These are phyloP conservation scores for Sporobolomyces roseus DNA, from an alignment of 768 basidiomycete species.

Conservation along the genomic window DNA sequence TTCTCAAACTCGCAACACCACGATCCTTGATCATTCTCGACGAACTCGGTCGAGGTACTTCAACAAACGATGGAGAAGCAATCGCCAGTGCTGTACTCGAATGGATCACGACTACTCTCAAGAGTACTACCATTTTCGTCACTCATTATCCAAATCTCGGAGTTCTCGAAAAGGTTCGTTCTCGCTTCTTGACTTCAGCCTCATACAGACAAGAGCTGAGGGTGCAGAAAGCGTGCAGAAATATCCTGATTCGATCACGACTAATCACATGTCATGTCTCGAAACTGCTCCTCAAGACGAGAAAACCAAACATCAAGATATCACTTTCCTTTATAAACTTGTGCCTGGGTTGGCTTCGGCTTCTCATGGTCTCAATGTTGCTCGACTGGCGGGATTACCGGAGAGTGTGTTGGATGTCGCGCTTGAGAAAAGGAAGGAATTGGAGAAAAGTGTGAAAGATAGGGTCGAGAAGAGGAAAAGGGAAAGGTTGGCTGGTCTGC, in stretches of 20 bases:
- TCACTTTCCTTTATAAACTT: conserved; percentile 75
- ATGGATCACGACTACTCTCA: conserved; percentile 59
- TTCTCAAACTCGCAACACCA: conserved; percentile 63
- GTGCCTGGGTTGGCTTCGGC: conserved; percentile 26
- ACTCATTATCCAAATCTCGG: conserved; percentile 90
- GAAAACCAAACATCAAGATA: conserved; percentile 61
- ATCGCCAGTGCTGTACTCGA: conserved; percentile 77
- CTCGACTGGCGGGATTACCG: conserved; percentile 67
- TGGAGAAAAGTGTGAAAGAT: conserved; percentile 3
- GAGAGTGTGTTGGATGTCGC: conserved; percentile 65
- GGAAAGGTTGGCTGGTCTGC: not conserved
- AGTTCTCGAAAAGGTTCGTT: conserved; percentile 45
- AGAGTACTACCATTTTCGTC: conserved; percentile 79
- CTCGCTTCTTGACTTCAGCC: not conserved
- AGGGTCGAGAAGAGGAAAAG: not conserved
- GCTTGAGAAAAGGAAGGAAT: conserved; percentile 41
- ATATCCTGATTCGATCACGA: conserved; percentile 19
- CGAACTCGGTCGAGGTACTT: conserved; percentile 77
- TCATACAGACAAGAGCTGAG: not conserved
- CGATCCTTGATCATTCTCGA: conserved; percentile 84
- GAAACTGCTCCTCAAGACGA: conserved; percentile 18
- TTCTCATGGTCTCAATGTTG: conserved; percentile 40
- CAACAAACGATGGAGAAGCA: conserved; percentile 93
- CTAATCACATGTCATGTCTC: conserved; percentile 45
- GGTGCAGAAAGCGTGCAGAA: not conserved